Evolutionary conservation across 176 grass and related monocot genomes (phyloP).

Genomic region (Carex myosuroides): DNA sequence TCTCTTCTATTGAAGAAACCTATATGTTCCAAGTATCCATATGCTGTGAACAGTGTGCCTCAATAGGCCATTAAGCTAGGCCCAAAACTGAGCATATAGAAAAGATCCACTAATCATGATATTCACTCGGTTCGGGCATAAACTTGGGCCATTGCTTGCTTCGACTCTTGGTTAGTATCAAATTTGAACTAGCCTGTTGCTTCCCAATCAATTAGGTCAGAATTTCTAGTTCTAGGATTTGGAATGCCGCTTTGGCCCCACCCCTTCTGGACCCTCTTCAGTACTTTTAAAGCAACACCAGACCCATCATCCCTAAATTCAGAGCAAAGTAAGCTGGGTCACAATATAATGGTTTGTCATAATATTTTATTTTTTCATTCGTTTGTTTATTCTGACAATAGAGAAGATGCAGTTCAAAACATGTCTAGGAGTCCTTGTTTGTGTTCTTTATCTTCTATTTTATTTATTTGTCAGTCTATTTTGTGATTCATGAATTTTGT

Average conservation of each 20-base stretch:
- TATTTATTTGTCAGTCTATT: constrained; percentile 11
- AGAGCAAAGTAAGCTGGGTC: neutral
- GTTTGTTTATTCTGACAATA: constrained; percentile 5
- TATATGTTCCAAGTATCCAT: neutral
- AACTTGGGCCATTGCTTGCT: neutral
- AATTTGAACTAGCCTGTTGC: constrained; percentile 5
- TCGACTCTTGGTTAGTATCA: neutral
- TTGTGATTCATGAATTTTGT: constrained; percentile 1
- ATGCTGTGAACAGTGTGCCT: neutral
- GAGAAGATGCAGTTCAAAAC: neutral
- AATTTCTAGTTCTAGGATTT: constrained; percentile 16
- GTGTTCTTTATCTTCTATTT: neutral
- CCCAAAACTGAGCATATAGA: neutral
- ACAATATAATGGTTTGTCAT: neutral
- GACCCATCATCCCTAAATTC: constrained; percentile 81
- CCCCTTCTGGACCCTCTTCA: constrained; percentile 74
- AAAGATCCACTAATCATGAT: neutral
- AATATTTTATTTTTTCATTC: constrained; percentile 13
- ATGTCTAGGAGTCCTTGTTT: constrained; percentile 1
- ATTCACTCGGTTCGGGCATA: neutral
- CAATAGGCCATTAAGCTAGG: neutral
- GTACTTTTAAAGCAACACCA: constrained; percentile 61
- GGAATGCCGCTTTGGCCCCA: constrained; percentile 82
- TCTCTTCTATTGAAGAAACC: neutral
- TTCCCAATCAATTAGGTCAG: constrained; percentile 24